These are phyloP conservation scores for Leccinum fallax DNA, from an alignment of 1,284 basidiomycete species.

Conservation along the genomic window DNA sequence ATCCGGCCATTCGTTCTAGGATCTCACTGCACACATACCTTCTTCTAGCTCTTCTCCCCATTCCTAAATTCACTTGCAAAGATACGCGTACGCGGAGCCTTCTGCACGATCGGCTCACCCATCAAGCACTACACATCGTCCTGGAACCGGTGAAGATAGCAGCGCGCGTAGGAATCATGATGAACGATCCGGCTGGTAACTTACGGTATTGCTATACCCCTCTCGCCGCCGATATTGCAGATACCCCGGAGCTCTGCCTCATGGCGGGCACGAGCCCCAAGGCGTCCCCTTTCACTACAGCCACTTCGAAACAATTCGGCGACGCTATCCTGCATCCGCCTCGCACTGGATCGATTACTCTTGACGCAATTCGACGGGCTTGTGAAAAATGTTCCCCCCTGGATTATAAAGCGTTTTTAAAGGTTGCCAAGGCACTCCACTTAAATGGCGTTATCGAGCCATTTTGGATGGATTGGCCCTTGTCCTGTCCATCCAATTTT, in stretches of 20 bases:
- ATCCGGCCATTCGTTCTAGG: background rate
- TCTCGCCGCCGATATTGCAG: background rate
- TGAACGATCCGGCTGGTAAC: background rate
- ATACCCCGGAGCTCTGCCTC: background rate
- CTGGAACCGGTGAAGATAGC: background rate
- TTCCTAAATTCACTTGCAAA: background rate
- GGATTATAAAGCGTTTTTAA: background rate
- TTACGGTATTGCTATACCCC: background rate
- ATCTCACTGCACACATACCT: background rate
- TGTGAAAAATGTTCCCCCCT: background rate
- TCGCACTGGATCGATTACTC: background rate
- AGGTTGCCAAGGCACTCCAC: background rate
- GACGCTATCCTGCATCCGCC: background rate
- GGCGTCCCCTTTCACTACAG: background rate
- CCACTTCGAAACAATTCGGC: background rate
- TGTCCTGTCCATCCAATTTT: background rate
- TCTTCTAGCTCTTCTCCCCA: background rate
- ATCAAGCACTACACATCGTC: background rate
- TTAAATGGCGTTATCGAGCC: background rate
- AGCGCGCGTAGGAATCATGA: background rate
- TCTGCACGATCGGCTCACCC: background rate
- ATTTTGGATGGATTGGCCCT: background rate
- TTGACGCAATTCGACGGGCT: background rate
- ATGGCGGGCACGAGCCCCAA: background rate
- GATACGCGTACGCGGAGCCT: background rate